Evolutionary conservation across 2,329 filamentous ascomycete genomes (phyloP).

Genomic region (Dendryphion nanum): DNA sequence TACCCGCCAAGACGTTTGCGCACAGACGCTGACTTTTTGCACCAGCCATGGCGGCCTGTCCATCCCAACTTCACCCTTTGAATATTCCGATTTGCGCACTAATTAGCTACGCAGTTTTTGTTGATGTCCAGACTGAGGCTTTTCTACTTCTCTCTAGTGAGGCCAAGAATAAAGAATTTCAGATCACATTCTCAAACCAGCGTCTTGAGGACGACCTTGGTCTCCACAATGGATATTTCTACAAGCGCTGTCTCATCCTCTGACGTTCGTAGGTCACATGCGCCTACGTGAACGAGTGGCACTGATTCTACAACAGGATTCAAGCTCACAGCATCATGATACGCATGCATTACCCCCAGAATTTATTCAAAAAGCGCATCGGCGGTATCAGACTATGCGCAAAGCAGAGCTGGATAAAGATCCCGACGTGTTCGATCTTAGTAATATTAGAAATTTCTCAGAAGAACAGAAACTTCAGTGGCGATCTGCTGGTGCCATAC

Average conservation of each 20-base stretch:
- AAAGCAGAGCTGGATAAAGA: constrained; percentile 51
- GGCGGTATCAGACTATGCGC: constrained; percentile 61
- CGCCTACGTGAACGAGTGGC: constrained; percentile 14
- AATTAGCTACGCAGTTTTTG: no score
- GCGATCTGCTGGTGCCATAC: constrained; percentile 24
- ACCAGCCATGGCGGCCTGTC: no score
- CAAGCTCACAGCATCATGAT: constrained; percentile 23
- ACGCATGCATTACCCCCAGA: constrained; percentile 36
- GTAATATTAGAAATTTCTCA: constrained; percentile 26
- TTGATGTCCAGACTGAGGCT: no score
- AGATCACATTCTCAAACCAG: no score
- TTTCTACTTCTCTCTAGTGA: no score
- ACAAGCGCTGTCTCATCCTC: no score
- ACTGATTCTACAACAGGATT: constrained; percentile 20
- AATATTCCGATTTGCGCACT: no score
- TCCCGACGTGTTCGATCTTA: constrained; percentile 43
- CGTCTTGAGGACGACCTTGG: no score
- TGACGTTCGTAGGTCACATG: constrained; percentile 33
- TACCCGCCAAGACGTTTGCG: no score
- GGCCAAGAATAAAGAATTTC: no score
- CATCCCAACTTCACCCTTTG: no score
- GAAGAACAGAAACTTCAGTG: constrained; percentile 31
- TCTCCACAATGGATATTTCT: constrained; percentile 23
- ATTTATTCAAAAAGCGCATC: constrained; percentile 35
- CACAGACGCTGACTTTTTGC: no score